These are phyloP conservation scores for Cubamyces sp. DNA, from an alignment of 768 basidiomycete genomes.

Conservation along the genomic window DNA sequence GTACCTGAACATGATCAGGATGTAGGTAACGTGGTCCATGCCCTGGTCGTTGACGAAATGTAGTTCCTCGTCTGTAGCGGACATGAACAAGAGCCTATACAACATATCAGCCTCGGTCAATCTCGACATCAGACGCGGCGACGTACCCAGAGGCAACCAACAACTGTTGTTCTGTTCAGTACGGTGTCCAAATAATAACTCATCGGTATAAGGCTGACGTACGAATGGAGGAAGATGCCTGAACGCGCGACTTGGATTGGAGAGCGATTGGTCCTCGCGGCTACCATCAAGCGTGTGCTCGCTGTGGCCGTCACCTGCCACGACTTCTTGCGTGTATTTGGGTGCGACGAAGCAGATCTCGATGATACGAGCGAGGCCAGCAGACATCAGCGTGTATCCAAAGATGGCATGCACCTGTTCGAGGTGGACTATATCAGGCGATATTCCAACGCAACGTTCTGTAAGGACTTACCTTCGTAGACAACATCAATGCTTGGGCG, in stretches of 20 bases:
- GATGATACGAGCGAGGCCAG: conserved; percentile 76
- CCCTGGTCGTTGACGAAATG: conserved; percentile 64
- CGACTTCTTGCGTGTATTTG: conserved; percentile 37
- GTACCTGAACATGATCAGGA: conserved; percentile 82
- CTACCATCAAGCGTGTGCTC: conserved; percentile 64
- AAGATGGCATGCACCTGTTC: conserved; percentile 79
- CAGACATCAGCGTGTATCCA: conserved; percentile 84
- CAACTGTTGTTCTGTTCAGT: conserved; percentile 45
- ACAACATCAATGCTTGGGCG: conserved; percentile 81
- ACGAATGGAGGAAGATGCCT: conserved; percentile 90
- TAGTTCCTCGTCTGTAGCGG: conserved; percentile 91
- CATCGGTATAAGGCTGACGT: conserved; percentile 40
- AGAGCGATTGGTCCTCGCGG: conserved; percentile 33
- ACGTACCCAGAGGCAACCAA: conserved; percentile 73
- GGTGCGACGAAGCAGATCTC: conserved; percentile 81
- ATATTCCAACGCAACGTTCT: too few relatives aligned
- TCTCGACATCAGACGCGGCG: background rate
- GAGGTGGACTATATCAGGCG: too few relatives aligned
- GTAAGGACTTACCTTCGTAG: conserved; percentile 61
- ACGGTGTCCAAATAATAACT: background rate
- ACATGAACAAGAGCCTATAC: conserved; percentile 83
- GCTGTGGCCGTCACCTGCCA: conserved; percentile 57
- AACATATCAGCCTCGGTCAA: background rate
- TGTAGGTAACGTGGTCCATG: conserved; percentile 93
- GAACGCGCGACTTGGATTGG: conserved; percentile 61